phyloP scores from a whole-genome alignment of 352 stramenopile genomes.

The Globisporangium acanthophoron region DNA sequence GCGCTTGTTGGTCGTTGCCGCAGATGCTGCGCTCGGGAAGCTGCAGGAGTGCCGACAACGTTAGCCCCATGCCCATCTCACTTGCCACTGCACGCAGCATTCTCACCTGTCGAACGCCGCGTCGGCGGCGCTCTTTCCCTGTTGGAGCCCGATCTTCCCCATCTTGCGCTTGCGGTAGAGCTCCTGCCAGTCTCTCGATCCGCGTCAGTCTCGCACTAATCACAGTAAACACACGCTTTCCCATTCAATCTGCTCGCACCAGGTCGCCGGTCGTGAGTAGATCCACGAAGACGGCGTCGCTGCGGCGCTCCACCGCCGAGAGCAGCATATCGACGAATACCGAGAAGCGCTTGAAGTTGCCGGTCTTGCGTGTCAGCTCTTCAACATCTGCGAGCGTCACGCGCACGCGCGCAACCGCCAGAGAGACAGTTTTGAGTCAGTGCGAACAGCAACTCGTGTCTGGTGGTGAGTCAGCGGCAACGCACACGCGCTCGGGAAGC shows the following conservation, averaged over 20 bases:
- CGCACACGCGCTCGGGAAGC: conserved; percentile 45
- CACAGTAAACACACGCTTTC: neutral
- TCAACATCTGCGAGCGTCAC: conserved; percentile 58
- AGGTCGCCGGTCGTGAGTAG: conserved; percentile 88
- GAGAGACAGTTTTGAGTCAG: neutral
- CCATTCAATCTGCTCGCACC: conserved; percentile 12
- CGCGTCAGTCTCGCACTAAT: neutral
- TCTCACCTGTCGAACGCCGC: conserved; percentile 14
- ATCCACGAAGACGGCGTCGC: conserved; percentile 88
- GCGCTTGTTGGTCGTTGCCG: conserved; percentile 42
- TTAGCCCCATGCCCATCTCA: neutral
- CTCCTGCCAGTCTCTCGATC: conserved; percentile 23
- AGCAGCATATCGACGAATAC: conserved; percentile 93
- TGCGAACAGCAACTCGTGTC: neutral
- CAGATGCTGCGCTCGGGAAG: conserved; percentile 4
- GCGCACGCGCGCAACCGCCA: neutral
- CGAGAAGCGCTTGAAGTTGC: conserved; percentile 91
- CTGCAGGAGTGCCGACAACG: neutral
- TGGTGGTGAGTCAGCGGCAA: neutral
- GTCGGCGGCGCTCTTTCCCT: neutral
- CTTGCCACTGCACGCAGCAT: neutral
- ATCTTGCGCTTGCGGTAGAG: conserved; percentile 76
- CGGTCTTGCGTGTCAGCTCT: conserved; percentile 90
- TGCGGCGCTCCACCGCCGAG: conserved; percentile 64
- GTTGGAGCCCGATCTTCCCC: conserved; percentile 12